Percentiles rank a stretch among this genome's conserved stretches.
These are phyloP conservation scores for Colletotrichum horii DNA, from an alignment of 2,329 filamentous ascomycete genomes.

Conservation along the genomic window DNA sequence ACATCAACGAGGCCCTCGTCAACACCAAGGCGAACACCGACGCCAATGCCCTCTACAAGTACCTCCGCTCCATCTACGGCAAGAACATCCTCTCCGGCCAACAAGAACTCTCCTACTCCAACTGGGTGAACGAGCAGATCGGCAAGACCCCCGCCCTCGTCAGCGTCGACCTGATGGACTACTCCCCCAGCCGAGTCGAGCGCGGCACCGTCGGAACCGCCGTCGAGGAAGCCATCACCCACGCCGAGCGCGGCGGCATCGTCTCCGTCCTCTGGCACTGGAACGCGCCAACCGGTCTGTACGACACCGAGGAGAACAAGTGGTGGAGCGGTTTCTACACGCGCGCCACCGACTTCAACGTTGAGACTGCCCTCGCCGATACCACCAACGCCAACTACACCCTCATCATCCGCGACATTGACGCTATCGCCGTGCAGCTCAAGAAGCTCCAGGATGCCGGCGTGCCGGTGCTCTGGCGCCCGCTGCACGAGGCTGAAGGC, in stretches of 20 bases:
- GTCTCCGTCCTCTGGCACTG: constrained; percentile 55
- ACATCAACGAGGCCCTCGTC: constrained; percentile 41
- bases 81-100: constrained; percentile 54
- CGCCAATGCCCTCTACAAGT: constrained; percentile 43
- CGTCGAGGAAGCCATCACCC: constrained; percentile 51
- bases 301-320: constrained; percentile 47
- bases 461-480: constrained; percentile 52
- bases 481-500: constrained; percentile 56
- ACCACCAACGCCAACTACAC: constrained; percentile 52
- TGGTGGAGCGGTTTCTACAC: constrained; percentile 58
- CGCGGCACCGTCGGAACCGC: constrained; percentile 43
- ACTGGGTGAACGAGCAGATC: constrained; percentile 47
- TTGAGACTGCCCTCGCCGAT: constrained; percentile 44
- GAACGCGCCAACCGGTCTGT: constrained; percentile 51
- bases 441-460: constrained; percentile 45
- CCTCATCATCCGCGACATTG: constrained; percentile 50
- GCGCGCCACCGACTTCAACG: constrained; percentile 51
- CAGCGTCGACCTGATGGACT: constrained; percentile 53
- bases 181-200: constrained; percentile 49
- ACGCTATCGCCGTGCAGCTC: constrained; percentile 49
- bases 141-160: constrained; percentile 53
- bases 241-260: constrained; percentile 47
- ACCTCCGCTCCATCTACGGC: constrained; percentile 49
- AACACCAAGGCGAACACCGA: constrained; percentile 40
- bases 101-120: constrained; percentile 46